Base-by-base conservation (phyloP, 495 filamentous ascomycete species). In the Penicillium manginii region DNA sequence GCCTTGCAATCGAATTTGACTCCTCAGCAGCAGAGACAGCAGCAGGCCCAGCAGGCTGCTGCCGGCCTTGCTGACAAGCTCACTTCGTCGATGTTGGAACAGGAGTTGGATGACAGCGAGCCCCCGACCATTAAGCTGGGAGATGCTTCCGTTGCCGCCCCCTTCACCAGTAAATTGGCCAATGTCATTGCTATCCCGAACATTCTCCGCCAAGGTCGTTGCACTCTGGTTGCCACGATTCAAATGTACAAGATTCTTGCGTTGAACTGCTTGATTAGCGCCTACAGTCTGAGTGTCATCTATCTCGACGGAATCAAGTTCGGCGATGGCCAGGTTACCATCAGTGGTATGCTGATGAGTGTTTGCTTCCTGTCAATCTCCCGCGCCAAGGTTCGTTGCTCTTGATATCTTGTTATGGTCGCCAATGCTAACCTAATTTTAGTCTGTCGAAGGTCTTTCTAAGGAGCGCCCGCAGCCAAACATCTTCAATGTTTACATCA, bases 191-290 rank as follows among this genome's bases (percentile, higher is more conserved):
- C 94, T 43, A 93, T 99, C 60, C 92, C 94, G 17, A 98, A 99
- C 78, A 99, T 99, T 64, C 91, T 99, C 62, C 89, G 94, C 58
- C 94, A 99, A 76, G 94, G 94, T 50, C 88, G 94, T 57, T 99
- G 94, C 74, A 97, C 94, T 2, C 81, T 99, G 11, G 96, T 99
- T 48, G 93, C 94, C 4, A 98, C 96, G 3, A 98, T 99, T 61
- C 94, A 99, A 78, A 99, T 99, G 94, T 99, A 98, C 83, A 99
- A 99, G 82, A 99, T 99, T 66, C 83, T 99, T 52, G 94, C 94
- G 19, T 79, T 99, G 57, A 99, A 99, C 79, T 99, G 94, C 71
- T 79, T 99, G 67, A 99, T 99, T 73, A 96, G 91, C 67, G 94
- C 94, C 19, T 99, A 99, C 84, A 97, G 92, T 78, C 73, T 98